A percentile compares a stretch with the other conserved stretches of the same genome.
Evolutionary conservation across 192 early-diverging fungal genomes (phyloP).

Genomic region (Ambispora gerdemannii): DNA sequence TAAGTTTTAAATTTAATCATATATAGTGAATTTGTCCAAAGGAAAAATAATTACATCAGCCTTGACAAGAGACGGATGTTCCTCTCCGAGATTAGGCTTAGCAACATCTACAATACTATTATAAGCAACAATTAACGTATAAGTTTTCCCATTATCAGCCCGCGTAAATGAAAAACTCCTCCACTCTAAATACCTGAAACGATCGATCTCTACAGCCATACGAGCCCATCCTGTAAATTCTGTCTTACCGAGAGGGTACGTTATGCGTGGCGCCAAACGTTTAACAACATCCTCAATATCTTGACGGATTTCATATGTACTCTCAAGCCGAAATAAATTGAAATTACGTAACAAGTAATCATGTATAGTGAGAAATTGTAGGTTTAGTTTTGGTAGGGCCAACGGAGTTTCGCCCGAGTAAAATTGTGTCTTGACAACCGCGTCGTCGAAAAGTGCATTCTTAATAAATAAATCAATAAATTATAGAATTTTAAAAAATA

Average conservation of each 20-base stretch:
- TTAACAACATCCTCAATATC: slow-evolving; percentile 86
- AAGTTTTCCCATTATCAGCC: no score
- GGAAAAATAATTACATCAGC: slow-evolving; percentile 62
- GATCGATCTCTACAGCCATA: slow-evolving; percentile 76
- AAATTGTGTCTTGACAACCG: slow-evolving; percentile 66
- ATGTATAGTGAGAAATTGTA: slow-evolving; percentile 90
- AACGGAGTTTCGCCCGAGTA: slow-evolving; percentile 51
- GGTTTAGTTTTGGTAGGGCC: slow-evolving; percentile 82
- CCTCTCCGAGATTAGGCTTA: slow-evolving; percentile 66
- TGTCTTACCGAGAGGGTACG: slow-evolving; percentile 54
- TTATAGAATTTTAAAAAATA: not conserved
- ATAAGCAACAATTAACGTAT: not conserved
- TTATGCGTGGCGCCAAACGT: slow-evolving; percentile 67
- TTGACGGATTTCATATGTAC: slow-evolving; percentile 77
- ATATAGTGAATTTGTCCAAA: not conserved
- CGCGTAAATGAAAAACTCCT: no score
- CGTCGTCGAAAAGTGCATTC: slow-evolving; percentile 67
- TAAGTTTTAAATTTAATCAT: not conserved
- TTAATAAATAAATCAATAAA: slow-evolving; percentile 33
- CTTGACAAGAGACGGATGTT: slow-evolving; percentile 67
- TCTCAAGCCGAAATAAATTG: slow-evolving; percentile 79
- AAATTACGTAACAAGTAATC: slow-evolving; percentile 91
- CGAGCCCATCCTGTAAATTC: slow-evolving; percentile 92
- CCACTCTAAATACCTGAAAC: slow-evolving; percentile 43
- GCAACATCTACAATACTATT: slow-evolving; percentile 69